These are phyloP conservation scores for Ophioceras dolichostomum DNA, from an alignment of 2,329 filamentous ascomycete species.

Conservation along the genomic window DNA sequence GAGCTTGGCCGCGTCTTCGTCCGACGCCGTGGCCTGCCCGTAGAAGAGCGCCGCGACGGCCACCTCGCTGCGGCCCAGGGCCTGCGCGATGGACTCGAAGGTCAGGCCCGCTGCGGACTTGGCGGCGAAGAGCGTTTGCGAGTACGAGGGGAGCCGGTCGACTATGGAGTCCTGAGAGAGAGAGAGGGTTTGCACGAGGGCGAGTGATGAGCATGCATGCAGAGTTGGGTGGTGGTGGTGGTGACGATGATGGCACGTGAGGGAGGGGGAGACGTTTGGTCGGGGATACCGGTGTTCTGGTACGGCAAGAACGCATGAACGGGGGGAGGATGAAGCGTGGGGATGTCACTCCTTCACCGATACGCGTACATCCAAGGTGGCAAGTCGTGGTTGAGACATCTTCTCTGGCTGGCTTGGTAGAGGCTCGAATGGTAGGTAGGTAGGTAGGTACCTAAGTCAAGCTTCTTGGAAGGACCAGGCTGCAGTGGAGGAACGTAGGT, in stretches of 20 bases:
- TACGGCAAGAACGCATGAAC: too few species aligned
- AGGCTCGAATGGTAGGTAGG: too few species aligned
- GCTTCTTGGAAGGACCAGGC: too few species aligned
- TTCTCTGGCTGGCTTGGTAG: not conserved
- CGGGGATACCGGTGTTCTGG: too few species aligned
- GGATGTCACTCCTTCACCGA: not conserved
- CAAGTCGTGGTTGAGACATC: slow-evolving; percentile 1
- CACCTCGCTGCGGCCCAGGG: slow-evolving; percentile 69
- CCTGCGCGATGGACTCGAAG: slow-evolving; percentile 66
- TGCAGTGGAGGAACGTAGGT: too few species aligned
- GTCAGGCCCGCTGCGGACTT: slow-evolving; percentile 65
- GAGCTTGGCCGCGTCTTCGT: slow-evolving; percentile 43
- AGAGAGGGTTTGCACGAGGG: not conserved
- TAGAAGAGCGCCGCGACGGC: slow-evolving; percentile 85
- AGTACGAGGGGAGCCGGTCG: slow-evolving; percentile 57
- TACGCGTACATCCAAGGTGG: slow-evolving; percentile 1
- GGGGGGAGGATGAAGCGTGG: too few species aligned
- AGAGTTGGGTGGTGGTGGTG: too few species aligned
- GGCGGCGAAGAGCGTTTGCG: slow-evolving; percentile 64
- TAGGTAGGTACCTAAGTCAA: too few species aligned
- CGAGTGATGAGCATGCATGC: too few species aligned
- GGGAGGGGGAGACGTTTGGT: too few species aligned
- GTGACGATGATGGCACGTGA: too few species aligned
- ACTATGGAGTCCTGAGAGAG: slow-evolving; percentile 46
- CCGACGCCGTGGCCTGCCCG: slow-evolving; percentile 46